A percentile compares a stretch with the other conserved stretches of the same genome.
Evolutionary conservation across 1,139 yeast species (phyloP).

Genomic region (Arxiozyma bovina): DNA sequence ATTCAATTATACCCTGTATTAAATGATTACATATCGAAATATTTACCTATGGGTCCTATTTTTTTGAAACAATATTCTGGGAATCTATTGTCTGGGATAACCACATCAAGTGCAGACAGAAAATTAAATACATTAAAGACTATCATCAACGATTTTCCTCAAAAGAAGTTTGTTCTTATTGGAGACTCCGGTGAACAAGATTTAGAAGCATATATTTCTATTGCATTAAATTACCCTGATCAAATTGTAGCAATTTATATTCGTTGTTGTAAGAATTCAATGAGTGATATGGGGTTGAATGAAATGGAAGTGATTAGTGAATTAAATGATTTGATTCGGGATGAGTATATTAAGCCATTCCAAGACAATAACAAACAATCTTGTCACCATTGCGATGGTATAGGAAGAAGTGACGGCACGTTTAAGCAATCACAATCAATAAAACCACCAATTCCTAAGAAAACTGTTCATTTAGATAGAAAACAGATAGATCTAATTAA

Average conservation of each 20-base stretch:
- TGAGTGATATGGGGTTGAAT: constrained; percentile 46
- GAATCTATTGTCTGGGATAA: constrained; percentile 63
- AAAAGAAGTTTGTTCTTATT: constrained; percentile 66
- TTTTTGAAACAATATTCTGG: constrained; percentile 84
- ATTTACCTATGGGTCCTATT: constrained; percentile 62
- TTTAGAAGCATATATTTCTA: constrained; percentile 76
- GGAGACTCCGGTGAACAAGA: constrained; percentile 98
- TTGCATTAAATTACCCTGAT: constrained; percentile 53
- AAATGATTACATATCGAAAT: constrained; percentile 44
- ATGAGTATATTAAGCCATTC: constrained; percentile 13
- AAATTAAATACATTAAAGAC: constrained; percentile 58
- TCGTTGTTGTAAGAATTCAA: constrained; percentile 64
- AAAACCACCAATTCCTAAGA: constrained; percentile 15
- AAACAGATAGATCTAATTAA: constrained; percentile 12
- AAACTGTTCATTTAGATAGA: constrained; percentile 10
- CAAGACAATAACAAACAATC: background rate
- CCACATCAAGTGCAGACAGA: constrained; percentile 80
- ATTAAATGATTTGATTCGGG: constrained; percentile 26
- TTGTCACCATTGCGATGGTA: background rate
- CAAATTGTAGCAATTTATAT: constrained; percentile 70
- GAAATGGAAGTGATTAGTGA: constrained; percentile 22
- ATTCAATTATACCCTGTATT: constrained; percentile 74
- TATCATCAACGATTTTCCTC: constrained; percentile 67
- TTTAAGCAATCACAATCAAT: constrained; percentile 6
- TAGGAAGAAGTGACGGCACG: background rate